phyloP scores from a whole-genome alignment of 495 filamentous ascomycete genomes.

The Xylaria longipes region DNA sequence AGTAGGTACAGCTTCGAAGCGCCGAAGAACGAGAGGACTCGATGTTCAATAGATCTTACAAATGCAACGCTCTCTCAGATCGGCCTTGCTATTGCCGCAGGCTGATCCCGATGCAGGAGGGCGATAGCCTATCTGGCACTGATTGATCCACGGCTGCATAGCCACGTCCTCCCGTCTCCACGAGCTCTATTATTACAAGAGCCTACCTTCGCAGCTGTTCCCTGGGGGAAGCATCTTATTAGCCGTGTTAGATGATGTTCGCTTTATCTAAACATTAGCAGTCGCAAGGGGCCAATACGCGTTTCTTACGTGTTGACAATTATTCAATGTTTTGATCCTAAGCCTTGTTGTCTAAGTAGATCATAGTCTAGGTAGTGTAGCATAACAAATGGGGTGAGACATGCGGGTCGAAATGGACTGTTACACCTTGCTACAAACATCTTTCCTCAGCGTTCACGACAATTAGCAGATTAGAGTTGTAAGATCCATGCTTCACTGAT shows the following conservation, averaged over 20 bases:
- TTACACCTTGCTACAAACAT: constrained; percentile 2
- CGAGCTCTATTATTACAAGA: constrained; percentile 6
- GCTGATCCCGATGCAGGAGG: constrained; percentile 23
- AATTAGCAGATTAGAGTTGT: background rate
- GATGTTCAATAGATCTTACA: constrained; percentile 15
- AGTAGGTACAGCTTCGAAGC: constrained; percentile 1
- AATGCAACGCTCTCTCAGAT: constrained; percentile 7
- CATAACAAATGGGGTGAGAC: constrained; percentile 22
- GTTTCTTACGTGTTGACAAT: constrained; percentile 13
- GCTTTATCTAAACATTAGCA: background rate
- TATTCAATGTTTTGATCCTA: constrained; percentile 13
- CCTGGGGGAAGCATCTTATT: background rate
- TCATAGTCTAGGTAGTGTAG: background rate
- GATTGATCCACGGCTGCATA: constrained; percentile 25
- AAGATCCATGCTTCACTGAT: background rate
- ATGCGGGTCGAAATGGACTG: constrained; percentile 10
- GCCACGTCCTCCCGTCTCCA: constrained; percentile 25
- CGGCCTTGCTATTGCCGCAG: constrained; percentile 20
- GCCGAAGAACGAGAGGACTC: constrained; percentile 6
- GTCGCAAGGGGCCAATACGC: constrained; percentile 14
- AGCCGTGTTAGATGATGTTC: background rate
- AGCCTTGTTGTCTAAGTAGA: constrained; percentile 13
- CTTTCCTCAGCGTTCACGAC: constrained; percentile 4
- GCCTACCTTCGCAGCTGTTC: background rate
- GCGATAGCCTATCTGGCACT: constrained; percentile 18